These are phyloP conservation scores for Saturnispora gosingensis DNA, from an alignment of 805 yeast species.

Conservation along the genomic window DNA sequence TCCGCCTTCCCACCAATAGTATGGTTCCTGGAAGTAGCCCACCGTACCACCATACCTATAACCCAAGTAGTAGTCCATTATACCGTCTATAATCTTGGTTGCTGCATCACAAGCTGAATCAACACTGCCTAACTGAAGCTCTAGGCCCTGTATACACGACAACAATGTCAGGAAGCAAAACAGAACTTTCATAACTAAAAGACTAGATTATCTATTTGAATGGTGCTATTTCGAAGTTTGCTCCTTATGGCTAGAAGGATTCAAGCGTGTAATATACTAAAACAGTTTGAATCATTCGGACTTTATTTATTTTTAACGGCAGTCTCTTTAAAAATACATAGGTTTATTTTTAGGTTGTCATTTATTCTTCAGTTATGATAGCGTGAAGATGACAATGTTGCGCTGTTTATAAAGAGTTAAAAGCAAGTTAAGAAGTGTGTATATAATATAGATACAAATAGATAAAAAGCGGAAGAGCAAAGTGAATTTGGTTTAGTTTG, in stretches of 20 bases:
- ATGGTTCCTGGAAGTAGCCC: constrained; percentile 64
- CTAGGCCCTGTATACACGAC: constrained; percentile 7
- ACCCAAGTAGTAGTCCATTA: constrained; percentile 76
- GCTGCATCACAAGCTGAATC: constrained; percentile 38
- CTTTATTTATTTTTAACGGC: not conserved
- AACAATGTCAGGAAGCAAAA: not conserved
- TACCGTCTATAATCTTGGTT: constrained; percentile 54
- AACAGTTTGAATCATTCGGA: not conserved
- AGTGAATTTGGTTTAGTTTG: constrained; percentile 40
- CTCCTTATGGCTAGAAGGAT: not conserved
- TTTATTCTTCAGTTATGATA: not conserved
- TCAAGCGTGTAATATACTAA: not conserved
- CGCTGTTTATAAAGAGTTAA: not conserved
- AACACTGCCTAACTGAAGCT: constrained; percentile 11
- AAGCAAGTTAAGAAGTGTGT: not conserved
- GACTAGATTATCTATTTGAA: not conserved
- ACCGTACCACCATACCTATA: constrained; percentile 50
- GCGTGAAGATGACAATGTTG: not conserved
- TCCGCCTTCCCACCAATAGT: constrained; percentile 92
- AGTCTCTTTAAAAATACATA: not conserved
- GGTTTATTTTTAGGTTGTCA: not conserved
- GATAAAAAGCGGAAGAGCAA: not conserved
- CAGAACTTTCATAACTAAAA: not conserved
- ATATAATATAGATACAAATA: not conserved
- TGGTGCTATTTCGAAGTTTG: not conserved